Evolutionary conservation across 2,329 filamentous ascomycete genomes (phyloP).

Genomic region (Fusarium chuoi): DNA sequence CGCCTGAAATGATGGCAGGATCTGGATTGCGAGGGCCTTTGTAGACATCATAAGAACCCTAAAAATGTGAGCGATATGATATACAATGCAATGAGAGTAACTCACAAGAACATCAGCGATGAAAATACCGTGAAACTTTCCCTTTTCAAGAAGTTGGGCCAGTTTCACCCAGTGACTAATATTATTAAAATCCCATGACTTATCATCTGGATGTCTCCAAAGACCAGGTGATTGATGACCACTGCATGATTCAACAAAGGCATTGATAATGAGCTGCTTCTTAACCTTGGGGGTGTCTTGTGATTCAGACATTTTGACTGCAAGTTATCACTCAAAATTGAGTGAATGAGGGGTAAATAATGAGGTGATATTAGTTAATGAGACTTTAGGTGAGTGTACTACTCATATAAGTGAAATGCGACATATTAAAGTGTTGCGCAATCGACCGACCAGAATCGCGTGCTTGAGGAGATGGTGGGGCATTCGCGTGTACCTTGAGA

Average conservation of each 20-base stretch:
- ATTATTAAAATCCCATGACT: constrained; percentile 70
- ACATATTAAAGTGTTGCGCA: not conserved
- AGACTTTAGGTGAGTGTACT: not conserved
- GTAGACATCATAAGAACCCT: constrained; percentile 76
- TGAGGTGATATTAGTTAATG: not conserved
- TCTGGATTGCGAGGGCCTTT: constrained; percentile 62
- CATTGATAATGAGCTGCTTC: constrained; percentile 56
- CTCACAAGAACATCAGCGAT: constrained; percentile 71
- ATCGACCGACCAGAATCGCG: not conserved
- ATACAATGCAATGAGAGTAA: accelerated
- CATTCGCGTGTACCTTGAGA: not conserved
- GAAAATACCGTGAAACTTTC: constrained; percentile 74
- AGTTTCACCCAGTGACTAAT: constrained; percentile 70
- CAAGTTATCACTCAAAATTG: not conserved
- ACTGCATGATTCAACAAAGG: constrained; percentile 55
- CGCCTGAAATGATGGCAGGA: constrained; percentile 69
- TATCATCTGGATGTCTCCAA: constrained; percentile 72
- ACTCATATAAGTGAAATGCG: not conserved
- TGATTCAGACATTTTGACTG: constrained; percentile 27
- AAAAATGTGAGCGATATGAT: not conserved
- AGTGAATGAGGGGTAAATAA: not conserved
- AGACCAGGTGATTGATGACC: constrained; percentile 60
- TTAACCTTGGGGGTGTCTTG: constrained; percentile 30
- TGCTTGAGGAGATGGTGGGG: constrained; percentile 15
- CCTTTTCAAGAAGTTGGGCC: constrained; percentile 68